Evolutionary conservation across 1,139 yeast genomes (phyloP).

Genomic region (Candida tunisiensis): DNA sequence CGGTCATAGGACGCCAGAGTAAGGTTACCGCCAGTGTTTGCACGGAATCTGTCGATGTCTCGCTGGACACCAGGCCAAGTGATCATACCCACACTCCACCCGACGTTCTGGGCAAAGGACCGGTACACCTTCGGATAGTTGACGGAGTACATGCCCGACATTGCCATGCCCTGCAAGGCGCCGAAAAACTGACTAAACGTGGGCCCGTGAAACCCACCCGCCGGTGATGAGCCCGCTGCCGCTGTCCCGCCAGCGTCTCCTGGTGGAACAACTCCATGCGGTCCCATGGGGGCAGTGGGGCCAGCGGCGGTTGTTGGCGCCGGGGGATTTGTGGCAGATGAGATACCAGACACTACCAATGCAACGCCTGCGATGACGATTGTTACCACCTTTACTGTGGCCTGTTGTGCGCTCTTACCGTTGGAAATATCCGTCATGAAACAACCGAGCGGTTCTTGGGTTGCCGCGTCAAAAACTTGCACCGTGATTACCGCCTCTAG

Average conservation of each 20-base stretch:
- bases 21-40: slow-evolving; percentile 16
- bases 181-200: slow-evolving; percentile 10
- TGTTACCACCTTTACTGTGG: slow-evolving; percentile 12
- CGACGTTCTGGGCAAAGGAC: slow-evolving; percentile 16
- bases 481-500: slow-evolving; percentile 15
- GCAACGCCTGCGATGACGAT: slow-evolving; percentile 16
- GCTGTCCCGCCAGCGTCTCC: slow-evolving; percentile 4
- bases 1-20: slow-evolving; percentile 8
- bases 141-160: slow-evolving; percentile 18
- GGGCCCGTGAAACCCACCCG: slow-evolving; percentile 12
- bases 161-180: slow-evolving; percentile 15
- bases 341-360: slow-evolving; percentile 7
- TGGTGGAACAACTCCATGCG: slow-evolving; percentile 5
- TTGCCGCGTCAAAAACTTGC: slow-evolving; percentile 8
- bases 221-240: slow-evolving; percentile 1
- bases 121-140: slow-evolving; percentile 17
- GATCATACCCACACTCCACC: slow-evolving; percentile 17
- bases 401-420: slow-evolving; percentile 13
- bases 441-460: slow-evolving; percentile 13
- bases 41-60: slow-evolving; percentile 14
- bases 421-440: slow-evolving; percentile 14
- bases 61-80: slow-evolving; percentile 16
- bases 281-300: slow-evolving; percentile 6
- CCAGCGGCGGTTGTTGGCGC: slow-evolving; percentile 6
- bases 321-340: slow-evolving; percentile 7